Evolutionary conservation across 768 basidiomycete genomes (phyloP).

Genomic region (Termitomyces titanicus): DNA sequence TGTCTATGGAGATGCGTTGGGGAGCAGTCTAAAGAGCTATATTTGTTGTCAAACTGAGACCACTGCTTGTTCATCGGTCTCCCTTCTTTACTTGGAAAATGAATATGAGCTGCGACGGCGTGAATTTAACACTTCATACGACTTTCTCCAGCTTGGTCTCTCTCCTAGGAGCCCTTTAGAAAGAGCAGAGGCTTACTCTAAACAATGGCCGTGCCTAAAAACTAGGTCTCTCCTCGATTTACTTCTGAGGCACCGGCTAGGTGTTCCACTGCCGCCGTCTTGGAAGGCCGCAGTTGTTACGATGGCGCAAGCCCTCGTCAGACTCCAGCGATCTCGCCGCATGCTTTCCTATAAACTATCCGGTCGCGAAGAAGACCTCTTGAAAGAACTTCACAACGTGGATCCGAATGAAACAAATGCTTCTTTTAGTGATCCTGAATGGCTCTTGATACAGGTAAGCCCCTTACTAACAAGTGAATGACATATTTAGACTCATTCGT

Average conservation of each 20-base stretch:
- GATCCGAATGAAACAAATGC: neutral
- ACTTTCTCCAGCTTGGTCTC: neutral
- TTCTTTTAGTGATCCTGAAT: slow-evolving; percentile 30
- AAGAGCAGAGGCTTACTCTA: slow-evolving; percentile 12
- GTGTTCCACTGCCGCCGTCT: slow-evolving; percentile 5
- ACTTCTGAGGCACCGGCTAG: slow-evolving; percentile 23
- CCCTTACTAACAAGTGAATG: no score
- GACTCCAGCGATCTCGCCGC: slow-evolving; percentile 22
- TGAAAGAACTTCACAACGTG: slow-evolving; percentile 22
- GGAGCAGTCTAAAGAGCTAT: neutral
- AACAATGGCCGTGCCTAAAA: slow-evolving; percentile 36
- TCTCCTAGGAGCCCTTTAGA: slow-evolving; percentile 3
- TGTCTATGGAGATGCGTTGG: neutral
- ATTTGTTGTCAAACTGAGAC: neutral
- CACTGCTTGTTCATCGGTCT: neutral
- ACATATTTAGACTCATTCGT: neutral
- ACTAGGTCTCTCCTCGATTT: slow-evolving; percentile 23
- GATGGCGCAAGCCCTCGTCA: slow-evolving; percentile 26
- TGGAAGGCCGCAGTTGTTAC: slow-evolving; percentile 29
- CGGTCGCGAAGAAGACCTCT: slow-evolving; percentile 26
- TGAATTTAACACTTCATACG: neutral
- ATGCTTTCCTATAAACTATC: slow-evolving; percentile 3
- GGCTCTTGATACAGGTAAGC: slow-evolving; percentile 42
- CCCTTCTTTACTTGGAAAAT: neutral
- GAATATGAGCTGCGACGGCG: slow-evolving; percentile 1